These are phyloP conservation scores for Chamaecyparis obtusa DNA, from an alignment of 75 land plant genomes.

Conservation along the genomic window DNA sequence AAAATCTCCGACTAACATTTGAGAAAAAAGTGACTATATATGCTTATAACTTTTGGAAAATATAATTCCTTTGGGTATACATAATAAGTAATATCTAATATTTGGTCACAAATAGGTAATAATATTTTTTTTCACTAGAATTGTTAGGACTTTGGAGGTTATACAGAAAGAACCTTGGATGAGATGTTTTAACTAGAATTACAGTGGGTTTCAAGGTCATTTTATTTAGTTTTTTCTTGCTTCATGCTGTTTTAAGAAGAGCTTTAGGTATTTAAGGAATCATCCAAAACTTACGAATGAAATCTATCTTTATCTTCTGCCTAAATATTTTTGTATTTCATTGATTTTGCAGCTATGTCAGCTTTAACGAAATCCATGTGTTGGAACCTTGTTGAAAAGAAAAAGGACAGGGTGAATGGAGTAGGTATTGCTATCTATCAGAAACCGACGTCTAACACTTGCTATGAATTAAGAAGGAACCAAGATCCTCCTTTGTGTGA, in stretches of 20 bases:
- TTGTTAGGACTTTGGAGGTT: background rate
- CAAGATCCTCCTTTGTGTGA: slow-evolving; percentile 59
- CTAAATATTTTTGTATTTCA: background rate
- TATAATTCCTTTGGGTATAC: background rate
- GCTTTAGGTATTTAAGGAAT: background rate
- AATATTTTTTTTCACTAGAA: background rate
- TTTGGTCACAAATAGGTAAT: background rate
- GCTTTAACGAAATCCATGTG: slow-evolving; percentile 50
- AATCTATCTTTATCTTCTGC: background rate
- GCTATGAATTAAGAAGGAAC: slow-evolving; percentile 43
- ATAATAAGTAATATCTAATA: background rate
- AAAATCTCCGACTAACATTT: background rate
- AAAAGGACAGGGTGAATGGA: slow-evolving; percentile 36
- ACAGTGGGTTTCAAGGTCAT: background rate
- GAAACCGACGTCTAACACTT: slow-evolving; percentile 55
- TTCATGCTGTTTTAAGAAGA: background rate
- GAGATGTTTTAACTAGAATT: background rate
- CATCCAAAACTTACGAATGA: background rate
- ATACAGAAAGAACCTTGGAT: background rate
- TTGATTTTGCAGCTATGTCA: slow-evolving; percentile 42
- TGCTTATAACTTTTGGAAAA: background rate
- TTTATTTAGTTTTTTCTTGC: background rate
- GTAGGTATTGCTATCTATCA: slow-evolving; percentile 69
- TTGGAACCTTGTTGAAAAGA: slow-evolving; percentile 56
- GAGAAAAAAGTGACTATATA: background rate